phyloP scores from a whole-genome alignment of 176 grass and related monocot species.

The Zizania latifolia region DNA sequence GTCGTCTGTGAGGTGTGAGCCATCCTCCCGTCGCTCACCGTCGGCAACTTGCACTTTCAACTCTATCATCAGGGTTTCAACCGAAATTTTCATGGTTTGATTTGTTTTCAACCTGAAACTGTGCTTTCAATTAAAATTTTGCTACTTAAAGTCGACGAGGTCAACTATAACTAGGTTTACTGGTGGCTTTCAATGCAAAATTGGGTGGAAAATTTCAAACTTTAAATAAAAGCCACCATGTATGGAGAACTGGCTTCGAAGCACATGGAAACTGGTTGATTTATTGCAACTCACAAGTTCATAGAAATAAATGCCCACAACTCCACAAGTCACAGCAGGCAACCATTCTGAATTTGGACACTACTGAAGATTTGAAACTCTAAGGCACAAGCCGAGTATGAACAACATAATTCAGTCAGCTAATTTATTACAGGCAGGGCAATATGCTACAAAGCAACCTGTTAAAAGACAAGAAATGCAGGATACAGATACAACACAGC shows the following conservation, averaged over 20 bases:
- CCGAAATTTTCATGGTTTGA: background rate
- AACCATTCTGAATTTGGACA: background rate
- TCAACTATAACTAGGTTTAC: too few relatives aligned
- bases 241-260: background rate
- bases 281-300: background rate
- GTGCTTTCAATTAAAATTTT: too few relatives aligned
- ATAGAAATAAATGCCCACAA: background rate
- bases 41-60: background rate
- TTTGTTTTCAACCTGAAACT: background rate
- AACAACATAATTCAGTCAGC: slow-evolving; percentile 26
- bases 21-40: background rate
- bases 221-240: too few relatives aligned
- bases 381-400: slow-evolving; percentile 12
- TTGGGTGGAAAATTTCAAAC: too few relatives aligned
- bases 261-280: background rate
- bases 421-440: slow-evolving; percentile 31
- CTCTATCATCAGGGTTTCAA: background rate
- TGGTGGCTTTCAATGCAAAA: too few relatives aligned
- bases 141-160: too few relatives aligned
- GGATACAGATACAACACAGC: slow-evolving; percentile 15
- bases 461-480: slow-evolving; percentile 1
- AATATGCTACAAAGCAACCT: slow-evolving; percentile 28
- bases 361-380: slow-evolving; percentile 4
- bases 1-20: too few relatives aligned
- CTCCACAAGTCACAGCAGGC: background rate